Percentiles rank a stretch among this genome's conserved stretches.
Conservation (phyloP, 345 rosid genomes). For the Ceriops zippeliana region DNA sequence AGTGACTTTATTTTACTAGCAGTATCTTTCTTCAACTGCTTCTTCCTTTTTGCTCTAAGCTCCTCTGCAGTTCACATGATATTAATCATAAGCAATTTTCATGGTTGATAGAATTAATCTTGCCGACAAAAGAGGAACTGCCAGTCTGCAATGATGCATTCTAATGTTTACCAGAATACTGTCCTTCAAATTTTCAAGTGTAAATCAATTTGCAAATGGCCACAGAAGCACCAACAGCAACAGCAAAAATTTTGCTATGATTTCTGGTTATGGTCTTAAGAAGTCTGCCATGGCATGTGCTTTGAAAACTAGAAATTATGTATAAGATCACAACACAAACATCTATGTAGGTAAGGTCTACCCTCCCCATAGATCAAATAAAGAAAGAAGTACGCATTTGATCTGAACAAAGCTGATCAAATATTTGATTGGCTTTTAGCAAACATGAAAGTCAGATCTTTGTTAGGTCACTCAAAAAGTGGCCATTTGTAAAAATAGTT, state of each 20-base stretch:
- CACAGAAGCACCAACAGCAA: background rate
- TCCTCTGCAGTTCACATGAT: conserved; percentile 61
- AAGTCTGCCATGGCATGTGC: background rate
- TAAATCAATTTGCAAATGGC: conserved; percentile 1
- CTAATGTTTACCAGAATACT: background rate
- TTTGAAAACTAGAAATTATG: background rate
- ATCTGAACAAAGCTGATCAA: too few species aligned
- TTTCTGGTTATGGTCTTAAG: background rate
- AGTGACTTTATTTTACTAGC: conserved; percentile 84
- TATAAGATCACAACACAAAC: too few species aligned
- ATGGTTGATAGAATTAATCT: background rate
- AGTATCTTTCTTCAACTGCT: conserved; percentile 90
- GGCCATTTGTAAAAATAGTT: too few species aligned
- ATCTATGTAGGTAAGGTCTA: too few species aligned
- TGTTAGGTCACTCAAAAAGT: too few species aligned
- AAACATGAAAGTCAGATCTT: too few species aligned
- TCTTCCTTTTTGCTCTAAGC: conserved; percentile 87
- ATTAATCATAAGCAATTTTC: conserved; percentile 13
- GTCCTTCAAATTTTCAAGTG: background rate
- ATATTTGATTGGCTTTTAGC: too few species aligned
- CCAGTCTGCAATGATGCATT: background rate
- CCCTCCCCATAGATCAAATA: too few species aligned
- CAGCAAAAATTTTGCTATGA: background rate
- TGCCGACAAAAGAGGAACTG: background rate
- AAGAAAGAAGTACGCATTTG: too few species aligned